A percentile compares a stretch with the other conserved stretches of the same genome.
These are phyloP conservation scores for Passiflora organensis DNA, from an alignment of 345 rosid species.

Conservation along the genomic window DNA sequence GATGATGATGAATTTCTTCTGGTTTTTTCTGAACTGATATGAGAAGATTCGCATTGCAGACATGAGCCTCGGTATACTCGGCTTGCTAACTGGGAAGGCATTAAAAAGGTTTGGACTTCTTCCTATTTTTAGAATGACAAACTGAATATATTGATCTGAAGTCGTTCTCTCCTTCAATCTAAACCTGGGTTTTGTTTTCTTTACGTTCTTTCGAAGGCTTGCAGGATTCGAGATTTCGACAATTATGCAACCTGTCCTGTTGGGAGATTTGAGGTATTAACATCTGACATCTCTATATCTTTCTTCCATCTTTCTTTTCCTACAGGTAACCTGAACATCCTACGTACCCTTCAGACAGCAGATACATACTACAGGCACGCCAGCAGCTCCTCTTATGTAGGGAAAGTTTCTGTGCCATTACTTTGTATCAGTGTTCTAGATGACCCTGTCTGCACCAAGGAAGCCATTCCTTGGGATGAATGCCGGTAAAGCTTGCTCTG, in stretches of 20 bases:
- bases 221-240: conserved; percentile 82
- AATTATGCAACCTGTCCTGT: conserved; percentile 72
- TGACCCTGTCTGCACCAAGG: conserved; percentile 86
- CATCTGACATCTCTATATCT: conserved; percentile 1
- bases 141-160: not conserved
- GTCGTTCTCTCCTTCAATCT: conserved; percentile 6
- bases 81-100: conserved; percentile 96
- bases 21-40: no score
- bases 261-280: conserved; percentile 76
- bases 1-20: no score
- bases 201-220: conserved; percentile 47
- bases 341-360: conserved; percentile 55
- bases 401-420: conserved; percentile 62
- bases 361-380: conserved; percentile 78
- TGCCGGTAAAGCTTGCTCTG: conserved; percentile 54
- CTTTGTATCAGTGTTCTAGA: conserved; percentile 87
- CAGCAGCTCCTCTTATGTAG: conserved; percentile 65
- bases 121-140: conserved; percentile 9
- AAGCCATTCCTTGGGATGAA: conserved; percentile 97
- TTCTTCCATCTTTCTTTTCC: conserved; percentile 10
- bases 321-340: conserved; percentile 6
- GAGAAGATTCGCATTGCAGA: conserved; percentile 52
- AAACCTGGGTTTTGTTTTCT: conserved; percentile 13
- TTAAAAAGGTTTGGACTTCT: conserved; percentile 58
- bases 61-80: conserved; percentile 82